Conservation (phyloP, 345 rosid genomes). For the Citrus maxima region DNA sequence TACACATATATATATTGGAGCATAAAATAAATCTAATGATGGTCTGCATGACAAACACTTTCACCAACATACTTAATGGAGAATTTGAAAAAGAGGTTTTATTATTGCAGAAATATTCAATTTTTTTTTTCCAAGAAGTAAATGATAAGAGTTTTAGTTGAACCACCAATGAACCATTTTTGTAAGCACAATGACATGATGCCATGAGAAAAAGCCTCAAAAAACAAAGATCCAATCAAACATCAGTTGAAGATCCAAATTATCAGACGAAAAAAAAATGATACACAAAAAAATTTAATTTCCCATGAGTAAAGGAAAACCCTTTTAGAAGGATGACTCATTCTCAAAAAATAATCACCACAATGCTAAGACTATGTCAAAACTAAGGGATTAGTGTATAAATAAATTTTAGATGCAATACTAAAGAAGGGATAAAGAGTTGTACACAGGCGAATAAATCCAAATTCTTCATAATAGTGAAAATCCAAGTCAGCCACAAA, state of each 20-base stretch:
- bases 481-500: neutral
- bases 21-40: neutral
- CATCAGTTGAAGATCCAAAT: neutral
- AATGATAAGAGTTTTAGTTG: neutral
- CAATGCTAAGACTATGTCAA: neutral
- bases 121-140: neutral
- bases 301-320: neutral
- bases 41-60: neutral
- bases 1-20: too few relatives aligned
- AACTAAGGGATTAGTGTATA: neutral
- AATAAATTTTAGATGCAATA: neutral
- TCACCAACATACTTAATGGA: neutral
- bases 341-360: neutral
- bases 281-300: neutral
- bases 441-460: neutral
- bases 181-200: neutral
- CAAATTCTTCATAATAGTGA: neutral
- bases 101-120: neutral
- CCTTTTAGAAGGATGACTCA: neutral
- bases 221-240: neutral
- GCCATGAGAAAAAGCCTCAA: neutral
- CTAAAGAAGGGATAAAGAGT: neutral
- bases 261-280: neutral
- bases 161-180: neutral
- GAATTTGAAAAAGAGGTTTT: neutral